Evolutionary conservation across 1,139 yeast species (phyloP), one percentile per base, ranked within the genome.

Genomic region (Pichiaceae sp.): DNA sequence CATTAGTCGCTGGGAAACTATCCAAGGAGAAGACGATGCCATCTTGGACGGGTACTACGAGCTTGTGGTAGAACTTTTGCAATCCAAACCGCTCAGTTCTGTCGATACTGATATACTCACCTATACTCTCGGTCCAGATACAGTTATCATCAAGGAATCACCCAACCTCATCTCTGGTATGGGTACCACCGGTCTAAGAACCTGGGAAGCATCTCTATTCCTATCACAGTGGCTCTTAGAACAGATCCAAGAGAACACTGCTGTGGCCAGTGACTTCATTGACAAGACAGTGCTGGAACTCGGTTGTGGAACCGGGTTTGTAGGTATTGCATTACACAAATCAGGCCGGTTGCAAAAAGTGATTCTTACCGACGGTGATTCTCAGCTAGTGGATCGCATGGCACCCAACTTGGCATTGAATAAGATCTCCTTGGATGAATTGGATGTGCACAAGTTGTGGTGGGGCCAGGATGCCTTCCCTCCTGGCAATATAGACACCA

Each of bases 121-220:
- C 17, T 81, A 80, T 48, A 53, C 55, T 4, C 50, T 76, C 16
- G 44, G 46, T 8, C 44, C 36, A 3, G 35, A 18, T 14, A 14
- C 6, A 5, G 29, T 18, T 6, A 63, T 80, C 1, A 70, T 81
- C 3, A 60, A 61, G 38, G 93, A 83, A 50, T 66, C 73, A 0
- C 93, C 89, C 0, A 64, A 68, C 39, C 45, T 83, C 35, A 72
- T 85, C 9, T 72, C 85, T 15, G 86, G 86, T 0, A 55, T 63
- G 23, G 95, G 93, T 6, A 81, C 95, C 1, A 89, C 97, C 0
- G 97, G 97, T 0, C 62, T 77, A 40, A 63, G 96, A 32, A 89
- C 97, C 0, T 89, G 97, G 97, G 96, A 86, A 53, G 96, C 96
- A 1, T 83, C 95, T 0, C 48, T 84, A n/a, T 85, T 66, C 41